Base-by-base conservation (phyloP, 169 alveolate genomes). In the Plasmodium inui region DNA sequence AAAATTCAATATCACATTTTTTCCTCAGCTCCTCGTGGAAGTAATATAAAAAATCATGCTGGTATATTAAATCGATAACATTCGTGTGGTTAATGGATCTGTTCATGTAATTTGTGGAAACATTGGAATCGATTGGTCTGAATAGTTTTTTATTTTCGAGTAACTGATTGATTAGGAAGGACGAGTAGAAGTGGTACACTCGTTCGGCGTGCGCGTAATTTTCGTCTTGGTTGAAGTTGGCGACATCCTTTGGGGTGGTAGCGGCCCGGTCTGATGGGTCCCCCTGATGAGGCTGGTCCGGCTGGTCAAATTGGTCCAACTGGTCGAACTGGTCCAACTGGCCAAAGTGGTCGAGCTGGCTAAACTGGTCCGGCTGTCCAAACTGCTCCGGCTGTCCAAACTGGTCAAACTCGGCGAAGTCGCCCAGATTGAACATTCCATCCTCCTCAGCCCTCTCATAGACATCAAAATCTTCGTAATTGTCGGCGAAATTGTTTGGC, bases 11-110 rank as follows among this genome's bases (percentile, higher is more conserved):
- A 37, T 80, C 90, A 19, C 91, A 79, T 46, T 80, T 89, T 70
- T 67, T 89, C 12, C 61, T 89, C 44, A 86, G 55, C 7, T 86
- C 93, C 67, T 86, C 93, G n/a, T 30, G 84, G n/a, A 86, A 17
- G 14, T 86, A 86, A 53, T 76, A 86, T 39, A 86, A 55, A 46
- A 86, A 86, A 86, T 86, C 93, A 57, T 86, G 93, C 44, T 86
- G 82, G 44, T 86, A 86, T 2, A 86, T 73, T 41, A 86, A 53
- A 32, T 76, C 78, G 2, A 86, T 50, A 14, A 73, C 53, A n/a
- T 86, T 74, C 0, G 57, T 86, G 26, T 74, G 70, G 81, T 86
- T 86, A 39, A 79, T 76, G 0, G 86, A 74, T 76, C 93, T 86
- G 61, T 86, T 86, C 93, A 86, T 86, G 22, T 30, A 76, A 55